Conservation (phyloP, 164 flowering plant genomes). For the Vitis labrusca region DNA sequence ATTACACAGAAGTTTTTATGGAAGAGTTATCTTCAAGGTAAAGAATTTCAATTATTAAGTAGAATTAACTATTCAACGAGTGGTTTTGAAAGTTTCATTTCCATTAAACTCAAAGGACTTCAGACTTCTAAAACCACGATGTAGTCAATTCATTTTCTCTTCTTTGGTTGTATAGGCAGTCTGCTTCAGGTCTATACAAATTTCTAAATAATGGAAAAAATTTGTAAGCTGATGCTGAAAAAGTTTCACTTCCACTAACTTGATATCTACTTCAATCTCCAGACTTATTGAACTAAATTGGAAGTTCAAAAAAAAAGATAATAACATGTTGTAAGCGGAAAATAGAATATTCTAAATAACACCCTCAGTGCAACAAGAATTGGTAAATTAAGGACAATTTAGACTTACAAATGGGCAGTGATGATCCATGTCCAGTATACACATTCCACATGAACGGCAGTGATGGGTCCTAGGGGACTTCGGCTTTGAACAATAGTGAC, state of each 20-base stretch:
- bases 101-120: too few species aligned
- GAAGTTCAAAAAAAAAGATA: not conserved
- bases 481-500: constrained; percentile 77
- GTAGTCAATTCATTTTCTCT: not conserved
- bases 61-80: too few species aligned
- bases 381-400: not conserved
- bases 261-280: not conserved
- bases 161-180: not conserved
- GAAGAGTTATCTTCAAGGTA: too few species aligned
- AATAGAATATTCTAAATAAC: not conserved
- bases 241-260: not conserved
- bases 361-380: not conserved
- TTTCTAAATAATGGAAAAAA: not conserved
- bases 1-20: too few species aligned
- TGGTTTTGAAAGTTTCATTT: too few species aligned
- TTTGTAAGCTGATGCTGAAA: not conserved
- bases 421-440: constrained; percentile 96
- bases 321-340: not conserved
- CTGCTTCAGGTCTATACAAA: not conserved
- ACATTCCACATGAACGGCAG: constrained; percentile 85
- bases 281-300: not conserved
- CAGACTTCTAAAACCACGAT: not conserved
- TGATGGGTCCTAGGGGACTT: constrained; percentile 91
- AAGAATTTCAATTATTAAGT: too few species aligned
- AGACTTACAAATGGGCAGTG: constrained; percentile 98